These are phyloP conservation scores for Mucor indicus DNA, from an alignment of 371 early-diverging fungal species.

Conservation along the genomic window DNA sequence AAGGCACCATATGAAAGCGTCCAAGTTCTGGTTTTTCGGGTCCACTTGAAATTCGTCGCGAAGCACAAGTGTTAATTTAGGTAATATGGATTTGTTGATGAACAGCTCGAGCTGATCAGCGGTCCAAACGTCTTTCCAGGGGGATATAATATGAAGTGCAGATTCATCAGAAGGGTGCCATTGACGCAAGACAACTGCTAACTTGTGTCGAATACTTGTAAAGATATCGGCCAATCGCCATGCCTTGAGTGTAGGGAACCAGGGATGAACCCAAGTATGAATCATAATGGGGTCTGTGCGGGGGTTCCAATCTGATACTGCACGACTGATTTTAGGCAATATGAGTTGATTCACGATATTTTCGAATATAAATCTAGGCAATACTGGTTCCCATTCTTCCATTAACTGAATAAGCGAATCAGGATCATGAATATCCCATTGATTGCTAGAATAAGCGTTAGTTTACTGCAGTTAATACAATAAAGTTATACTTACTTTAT, in stretches of 20 bases:
- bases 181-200: slow-evolving; percentile 52
- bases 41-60: slow-evolving; percentile 69
- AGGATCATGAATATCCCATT: slow-evolving; percentile 69
- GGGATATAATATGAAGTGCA: slow-evolving; percentile 54
- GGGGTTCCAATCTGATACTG: slow-evolving; percentile 71
- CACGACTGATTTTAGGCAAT: slow-evolving; percentile 68
- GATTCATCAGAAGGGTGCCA: slow-evolving; percentile 73
- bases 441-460: slow-evolving; percentile 46
- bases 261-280: slow-evolving; percentile 83
- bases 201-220: slow-evolving; percentile 63
- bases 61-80: slow-evolving; percentile 63
- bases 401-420: slow-evolving; percentile 66
- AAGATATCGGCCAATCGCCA: slow-evolving; percentile 56
- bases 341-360: slow-evolving; percentile 77
- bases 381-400: slow-evolving; percentile 69
- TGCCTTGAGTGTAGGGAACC: slow-evolving; percentile 71
- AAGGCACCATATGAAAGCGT: slow-evolving; percentile 58
- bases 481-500: slow-evolving; percentile 74
- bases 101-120: slow-evolving; percentile 57
- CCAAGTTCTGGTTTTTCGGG: slow-evolving; percentile 68
- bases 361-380: slow-evolving; percentile 72
- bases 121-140: slow-evolving; percentile 74
- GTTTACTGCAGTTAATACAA: no score
- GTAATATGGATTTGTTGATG: slow-evolving; percentile 60
- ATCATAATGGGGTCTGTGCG: slow-evolving; percentile 64